Evolutionary conservation across 176 grass and related monocot species (phyloP), one percentile per base, ranked within the genome.

Genomic region (Themeda triandra): DNA sequence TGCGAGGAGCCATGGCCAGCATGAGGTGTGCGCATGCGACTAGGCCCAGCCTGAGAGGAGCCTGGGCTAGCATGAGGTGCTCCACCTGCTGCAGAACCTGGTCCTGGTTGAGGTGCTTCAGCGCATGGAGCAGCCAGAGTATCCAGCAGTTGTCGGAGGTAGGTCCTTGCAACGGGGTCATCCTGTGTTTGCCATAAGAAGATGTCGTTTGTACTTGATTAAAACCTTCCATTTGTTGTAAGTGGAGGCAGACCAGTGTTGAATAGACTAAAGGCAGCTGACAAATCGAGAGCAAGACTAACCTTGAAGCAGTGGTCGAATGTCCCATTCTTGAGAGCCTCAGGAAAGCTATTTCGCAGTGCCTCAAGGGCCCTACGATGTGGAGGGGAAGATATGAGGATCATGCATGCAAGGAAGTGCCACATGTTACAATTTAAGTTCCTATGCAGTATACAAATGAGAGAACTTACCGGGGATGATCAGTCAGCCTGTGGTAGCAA

Each of bases 401-500:
- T 78, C 23, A 4, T 29, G 10, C 35, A 7, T 24, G 13, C 6
- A 10, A 65, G 77, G 46, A 66, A 73, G 14, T 33, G 32, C 23
- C 6, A 1, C 30, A 40, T 24, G 65, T 49, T 73, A 31, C 40
- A 29, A 69, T 28, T 24, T 13, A 21, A 32, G 25, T 35, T 66
- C 17, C 17, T 24, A 59, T 59, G 21, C 24, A 2, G 29, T 23
- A 66, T 6, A 5, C 11, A 51, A 31, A 64, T 58, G 73, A 71
- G 2, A 64, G 42, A 17, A 58, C 84, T 80, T 80, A 98, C 96
- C 83, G 93, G 46, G 77, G 76, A 90, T 98, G 69, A 14, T 98
- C 87, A 5, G 85, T 88, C 53, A 98, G 83, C 75, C 96, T 92
- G 51, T 92, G 89, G 75, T 98, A 95, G n/a, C 96, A 98, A 24